phyloP scores from a whole-genome alignment of 2,329 filamentous ascomycete species.

The Venturiaceae sp. region DNA sequence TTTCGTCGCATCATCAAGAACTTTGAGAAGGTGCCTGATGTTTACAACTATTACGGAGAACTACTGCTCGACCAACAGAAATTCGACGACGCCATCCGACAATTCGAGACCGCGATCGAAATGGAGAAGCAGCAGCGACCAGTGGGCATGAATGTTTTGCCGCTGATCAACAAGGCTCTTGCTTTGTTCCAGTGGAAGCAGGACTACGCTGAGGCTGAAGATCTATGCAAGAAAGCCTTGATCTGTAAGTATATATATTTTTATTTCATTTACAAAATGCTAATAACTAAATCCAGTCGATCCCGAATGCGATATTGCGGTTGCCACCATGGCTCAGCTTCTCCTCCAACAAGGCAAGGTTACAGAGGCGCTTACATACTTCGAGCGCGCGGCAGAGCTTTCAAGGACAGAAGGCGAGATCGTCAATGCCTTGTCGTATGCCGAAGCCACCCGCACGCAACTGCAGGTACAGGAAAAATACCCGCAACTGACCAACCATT shows the following conservation, averaged over 20 bases:
- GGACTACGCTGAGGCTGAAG: constrained; percentile 89
- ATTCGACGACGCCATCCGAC: constrained; percentile 89
- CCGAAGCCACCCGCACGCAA: constrained; percentile 92
- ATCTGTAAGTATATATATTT: constrained; percentile 62
- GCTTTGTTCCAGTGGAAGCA: constrained; percentile 98
- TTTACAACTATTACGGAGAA: constrained; percentile 99
- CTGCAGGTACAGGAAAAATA: constrained; percentile 50
- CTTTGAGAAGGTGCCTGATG: constrained; percentile 90
- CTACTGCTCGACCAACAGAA: constrained; percentile 94
- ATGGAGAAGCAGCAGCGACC: constrained; percentile 95
- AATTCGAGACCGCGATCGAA: constrained; percentile 97
- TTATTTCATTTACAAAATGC: constrained; percentile 11
- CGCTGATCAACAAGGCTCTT: constrained; percentile 96
- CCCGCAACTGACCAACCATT: constrained; percentile 36
- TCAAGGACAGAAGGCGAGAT: constrained; percentile 92
- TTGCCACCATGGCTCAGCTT: constrained; percentile 96
- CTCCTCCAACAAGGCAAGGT: constrained; percentile 97
- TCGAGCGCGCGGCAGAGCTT: constrained; percentile 90
- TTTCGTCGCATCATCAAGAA: constrained; percentile 98
- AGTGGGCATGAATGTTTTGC: constrained; percentile 93
- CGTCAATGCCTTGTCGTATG: constrained; percentile 91
- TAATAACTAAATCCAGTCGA: constrained; percentile 58
- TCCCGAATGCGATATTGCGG: constrained; percentile 96
- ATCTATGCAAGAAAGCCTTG: constrained; percentile 91
- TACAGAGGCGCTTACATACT: constrained; percentile 88